A percentile compares a stretch with the other conserved stretches of the same genome.
These are phyloP conservation scores for Mariannaea elegans DNA, from an alignment of 2,329 filamentous ascomycete species.

Conservation along the genomic window DNA sequence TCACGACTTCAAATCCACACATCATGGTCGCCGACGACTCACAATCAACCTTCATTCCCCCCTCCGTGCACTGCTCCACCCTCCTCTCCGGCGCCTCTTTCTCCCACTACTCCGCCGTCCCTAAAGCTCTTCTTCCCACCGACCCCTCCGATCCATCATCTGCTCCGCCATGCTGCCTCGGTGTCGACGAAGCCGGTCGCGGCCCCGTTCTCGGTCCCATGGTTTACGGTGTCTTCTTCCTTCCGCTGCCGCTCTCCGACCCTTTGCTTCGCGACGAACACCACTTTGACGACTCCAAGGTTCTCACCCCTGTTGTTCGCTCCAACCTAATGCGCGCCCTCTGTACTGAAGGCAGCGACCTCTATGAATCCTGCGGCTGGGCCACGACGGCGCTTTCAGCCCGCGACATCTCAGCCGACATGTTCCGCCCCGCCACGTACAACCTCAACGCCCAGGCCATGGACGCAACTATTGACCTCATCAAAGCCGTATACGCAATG, in stretches of 20 bases:
- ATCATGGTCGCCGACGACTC: slow-evolving; percentile 13
- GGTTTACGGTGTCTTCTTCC: slow-evolving; percentile 77
- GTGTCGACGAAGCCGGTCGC: slow-evolving; percentile 92
- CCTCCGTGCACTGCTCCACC: slow-evolving; percentile 67
- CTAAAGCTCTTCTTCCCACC: slow-evolving; percentile 63
- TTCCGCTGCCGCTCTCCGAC: slow-evolving; percentile 76
- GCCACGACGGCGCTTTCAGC: slow-evolving; percentile 84
- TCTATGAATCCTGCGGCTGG: slow-evolving; percentile 75
- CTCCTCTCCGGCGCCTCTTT: slow-evolving; percentile 75
- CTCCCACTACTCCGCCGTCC: slow-evolving; percentile 75
- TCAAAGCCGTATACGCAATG: slow-evolving; percentile 76
- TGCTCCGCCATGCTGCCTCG: slow-evolving; percentile 71
- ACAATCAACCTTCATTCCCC: slow-evolving; percentile 66
- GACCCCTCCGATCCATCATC: slow-evolving; percentile 46
- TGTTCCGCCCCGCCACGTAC: slow-evolving; percentile 76
- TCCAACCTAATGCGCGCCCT: slow-evolving; percentile 74
- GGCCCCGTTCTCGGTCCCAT: slow-evolving; percentile 90
- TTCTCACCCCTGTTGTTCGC: slow-evolving; percentile 82
- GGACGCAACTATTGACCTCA: slow-evolving; percentile 87
- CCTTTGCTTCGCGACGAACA: slow-evolving; percentile 80
- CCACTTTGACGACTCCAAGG: slow-evolving; percentile 96
- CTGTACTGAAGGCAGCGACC: slow-evolving; percentile 67
- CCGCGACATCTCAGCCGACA: slow-evolving; percentile 80
- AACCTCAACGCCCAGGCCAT: slow-evolving; percentile 97
- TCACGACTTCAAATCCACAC: not conserved